Conservation (phyloP, 2,329 filamentous ascomycete species). For the Ilyonectria sp. region DNA sequence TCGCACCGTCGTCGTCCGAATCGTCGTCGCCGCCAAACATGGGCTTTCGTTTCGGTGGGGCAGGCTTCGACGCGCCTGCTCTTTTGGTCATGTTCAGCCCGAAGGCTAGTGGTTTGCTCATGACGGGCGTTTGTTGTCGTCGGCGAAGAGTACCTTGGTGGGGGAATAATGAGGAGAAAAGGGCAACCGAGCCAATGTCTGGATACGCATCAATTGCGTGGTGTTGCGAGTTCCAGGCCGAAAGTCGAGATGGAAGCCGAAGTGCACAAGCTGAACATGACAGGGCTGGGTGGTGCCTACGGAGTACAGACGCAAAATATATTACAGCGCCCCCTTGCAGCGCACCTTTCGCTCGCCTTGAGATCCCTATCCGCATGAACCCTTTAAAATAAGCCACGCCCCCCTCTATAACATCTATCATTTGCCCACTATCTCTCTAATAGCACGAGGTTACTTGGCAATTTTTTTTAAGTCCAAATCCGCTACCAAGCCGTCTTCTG, state of each 20-base stretch:
- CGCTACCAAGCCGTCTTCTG: not conserved
- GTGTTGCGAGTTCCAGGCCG: constrained; percentile 22
- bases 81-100: constrained; percentile 76
- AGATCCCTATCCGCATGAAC: not conserved
- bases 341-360: not conserved
- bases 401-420: not conserved
- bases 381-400: not conserved
- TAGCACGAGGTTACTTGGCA: too few species aligned
- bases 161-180: not conserved
- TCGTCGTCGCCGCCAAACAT: constrained; percentile 72
- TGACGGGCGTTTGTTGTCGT: constrained; percentile 41
- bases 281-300: constrained; percentile 2
- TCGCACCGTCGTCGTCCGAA: constrained; percentile 65
- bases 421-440: not conserved
- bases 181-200: not conserved
- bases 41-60: constrained; percentile 66
- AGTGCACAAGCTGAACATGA: constrained; percentile 4
- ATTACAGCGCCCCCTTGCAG: not conserved
- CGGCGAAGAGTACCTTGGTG: not conserved
- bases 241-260: constrained; percentile 19
- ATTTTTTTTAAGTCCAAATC: not conserved
- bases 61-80: constrained; percentile 63
- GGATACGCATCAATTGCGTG: constrained; percentile 1
- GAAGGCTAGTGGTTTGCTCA: constrained; percentile 66
- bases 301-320: not conserved